Conservation (phyloP, 2,329 filamentous ascomycete species). For the Diaporthe citrichinensis region DNA sequence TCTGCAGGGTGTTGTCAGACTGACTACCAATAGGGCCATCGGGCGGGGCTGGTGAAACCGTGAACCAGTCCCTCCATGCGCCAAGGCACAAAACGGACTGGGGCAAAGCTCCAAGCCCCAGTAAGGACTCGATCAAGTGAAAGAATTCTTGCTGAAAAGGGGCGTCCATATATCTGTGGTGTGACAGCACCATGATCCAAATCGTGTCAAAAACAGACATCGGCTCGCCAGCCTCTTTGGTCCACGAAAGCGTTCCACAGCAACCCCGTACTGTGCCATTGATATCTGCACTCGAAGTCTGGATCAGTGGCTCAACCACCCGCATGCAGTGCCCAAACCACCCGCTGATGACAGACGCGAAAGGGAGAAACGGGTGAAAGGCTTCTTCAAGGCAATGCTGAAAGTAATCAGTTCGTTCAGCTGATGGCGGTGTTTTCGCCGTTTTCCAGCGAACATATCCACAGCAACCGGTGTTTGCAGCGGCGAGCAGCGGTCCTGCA, state of each 20-base stretch:
- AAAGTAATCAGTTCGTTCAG: background rate
- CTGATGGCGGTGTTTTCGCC: background rate
- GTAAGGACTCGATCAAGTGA: background rate
- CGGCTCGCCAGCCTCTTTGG: background rate
- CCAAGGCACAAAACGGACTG: background rate
- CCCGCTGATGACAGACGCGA: fast-evolving
- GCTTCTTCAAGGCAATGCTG: background rate
- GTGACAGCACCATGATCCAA: background rate
- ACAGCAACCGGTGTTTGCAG: background rate
- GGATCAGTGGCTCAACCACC: background rate
- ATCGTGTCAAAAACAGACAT: background rate
- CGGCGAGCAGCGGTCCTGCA: background rate
- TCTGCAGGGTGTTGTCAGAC: background rate
- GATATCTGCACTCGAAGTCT: background rate
- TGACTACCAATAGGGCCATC: background rate
- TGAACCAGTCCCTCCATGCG: background rate
- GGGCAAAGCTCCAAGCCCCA: background rate
- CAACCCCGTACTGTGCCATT: background rate
- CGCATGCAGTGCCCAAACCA: background rate
- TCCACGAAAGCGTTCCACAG: background rate
- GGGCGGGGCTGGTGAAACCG: background rate
- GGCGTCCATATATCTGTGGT: fast-evolving
- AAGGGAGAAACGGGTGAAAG: background rate
- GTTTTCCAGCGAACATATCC: background rate
- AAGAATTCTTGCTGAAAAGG: background rate